A percentile compares a stretch with the other conserved stretches of the same genome.
Conservation (phyloP, 2,329 filamentous ascomycete genomes). For the Penicillium sclerotiorum region DNA sequence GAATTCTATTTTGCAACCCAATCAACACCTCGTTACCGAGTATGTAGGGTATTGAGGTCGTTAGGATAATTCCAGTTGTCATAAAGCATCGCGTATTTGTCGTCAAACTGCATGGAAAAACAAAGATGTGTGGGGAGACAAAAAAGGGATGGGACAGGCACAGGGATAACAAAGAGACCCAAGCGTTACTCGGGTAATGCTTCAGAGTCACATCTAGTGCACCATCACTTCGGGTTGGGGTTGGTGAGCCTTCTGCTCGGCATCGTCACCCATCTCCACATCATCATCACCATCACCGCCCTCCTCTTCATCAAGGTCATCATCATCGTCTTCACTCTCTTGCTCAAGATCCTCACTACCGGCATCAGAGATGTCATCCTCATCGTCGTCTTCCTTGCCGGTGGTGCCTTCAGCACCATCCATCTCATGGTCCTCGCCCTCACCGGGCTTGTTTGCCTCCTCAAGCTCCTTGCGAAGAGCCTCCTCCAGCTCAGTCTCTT, state of each 20-base stretch:
- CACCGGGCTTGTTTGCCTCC: constrained; percentile 47
- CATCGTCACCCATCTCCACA: constrained; percentile 61
- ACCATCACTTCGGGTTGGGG: constrained; percentile 51
- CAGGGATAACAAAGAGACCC: constrained; percentile 1
- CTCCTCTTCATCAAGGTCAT: constrained; percentile 67
- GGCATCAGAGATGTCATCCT: constrained; percentile 73
- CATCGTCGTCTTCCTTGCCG: constrained; percentile 49
- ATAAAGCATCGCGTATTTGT: constrained; percentile 7
- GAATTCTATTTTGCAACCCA: constrained; percentile 32
- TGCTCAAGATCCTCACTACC: constrained; percentile 79
- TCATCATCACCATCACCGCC: constrained; percentile 61
- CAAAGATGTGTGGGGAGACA: constrained; percentile 12
- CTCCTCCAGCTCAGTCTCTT: constrained; percentile 77
- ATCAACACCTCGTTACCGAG: constrained; percentile 23
- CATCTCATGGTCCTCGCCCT: constrained; percentile 72
- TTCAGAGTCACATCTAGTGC: constrained; percentile 35
- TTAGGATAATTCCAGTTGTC: constrained; percentile 28
- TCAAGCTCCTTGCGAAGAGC: constrained; percentile 58
- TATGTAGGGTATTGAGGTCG: constrained; percentile 18
- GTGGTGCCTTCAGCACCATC: constrained; percentile 64
- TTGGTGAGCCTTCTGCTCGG: constrained; percentile 43
- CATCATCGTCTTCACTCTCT: constrained; percentile 72
- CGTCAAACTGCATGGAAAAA: constrained; percentile 25
- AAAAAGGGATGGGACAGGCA: background rate
- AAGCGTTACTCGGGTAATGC: background rate